Percentiles rank a stretch among this genome's conserved stretches.
Conservation (phyloP, 768 basidiomycete genomes). For the Xanthoconium purpureum region DNA sequence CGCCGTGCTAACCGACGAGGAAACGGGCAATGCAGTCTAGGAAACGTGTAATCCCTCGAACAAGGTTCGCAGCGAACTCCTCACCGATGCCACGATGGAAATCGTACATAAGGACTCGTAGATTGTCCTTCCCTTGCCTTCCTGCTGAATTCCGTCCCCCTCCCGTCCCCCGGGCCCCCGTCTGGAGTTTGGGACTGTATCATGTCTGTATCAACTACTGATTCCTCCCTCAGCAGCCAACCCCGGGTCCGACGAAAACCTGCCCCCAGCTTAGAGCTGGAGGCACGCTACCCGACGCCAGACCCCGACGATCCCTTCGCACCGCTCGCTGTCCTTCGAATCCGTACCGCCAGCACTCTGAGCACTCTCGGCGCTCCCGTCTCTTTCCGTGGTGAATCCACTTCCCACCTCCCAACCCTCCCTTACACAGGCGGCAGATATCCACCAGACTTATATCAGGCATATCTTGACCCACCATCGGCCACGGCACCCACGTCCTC, state of each 20-base stretch:
- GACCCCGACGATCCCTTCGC: conserved; percentile 72
- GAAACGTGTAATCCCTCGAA: conserved; percentile 22
- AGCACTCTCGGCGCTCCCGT: conserved; percentile 27
- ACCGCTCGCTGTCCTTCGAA: conserved; percentile 62
- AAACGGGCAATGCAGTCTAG: conserved; percentile 27
- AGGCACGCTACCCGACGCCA: conserved; percentile 58
- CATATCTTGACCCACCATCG: conserved; percentile 16
- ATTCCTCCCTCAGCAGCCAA: conserved; percentile 22
- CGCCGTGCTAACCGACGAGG: conserved; percentile 27
- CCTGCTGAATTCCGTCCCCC: conserved; percentile 17
- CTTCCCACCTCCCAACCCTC: conserved; percentile 29
- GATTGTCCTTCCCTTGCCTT: conserved; percentile 9
- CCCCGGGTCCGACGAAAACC: conserved; percentile 48
- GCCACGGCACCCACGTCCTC: conserved; percentile 10
- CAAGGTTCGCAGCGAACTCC: conserved; percentile 25
- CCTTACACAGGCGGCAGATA: conserved; percentile 33
- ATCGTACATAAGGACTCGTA: conserved; percentile 29
- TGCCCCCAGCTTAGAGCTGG: conserved; percentile 49
- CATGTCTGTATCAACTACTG: conserved; percentile 29
- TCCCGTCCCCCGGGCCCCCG: conserved; percentile 11
- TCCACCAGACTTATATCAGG: conserved; percentile 33
- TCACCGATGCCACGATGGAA: conserved; percentile 36
- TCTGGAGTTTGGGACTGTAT: conserved; percentile 18
- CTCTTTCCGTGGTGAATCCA: conserved; percentile 31
- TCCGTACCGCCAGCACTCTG: conserved; percentile 47